A percentile compares a stretch with the other conserved stretches of the same genome.
Conservation (phyloP, 768 basidiomycete species). For the Phanerochaete carnosa region DNA sequence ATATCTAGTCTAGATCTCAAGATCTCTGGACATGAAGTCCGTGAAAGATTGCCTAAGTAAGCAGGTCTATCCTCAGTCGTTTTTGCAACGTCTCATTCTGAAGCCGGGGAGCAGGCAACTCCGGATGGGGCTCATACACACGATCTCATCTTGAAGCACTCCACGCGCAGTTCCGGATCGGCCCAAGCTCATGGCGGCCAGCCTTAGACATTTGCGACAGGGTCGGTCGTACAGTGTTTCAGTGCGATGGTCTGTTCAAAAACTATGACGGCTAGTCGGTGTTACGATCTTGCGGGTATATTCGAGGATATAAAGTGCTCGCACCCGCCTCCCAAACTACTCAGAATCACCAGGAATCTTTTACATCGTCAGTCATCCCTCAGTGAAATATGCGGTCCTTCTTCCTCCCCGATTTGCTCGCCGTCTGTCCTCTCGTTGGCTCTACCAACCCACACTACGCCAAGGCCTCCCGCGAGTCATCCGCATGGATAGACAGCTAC, state of each 20-base stretch:
- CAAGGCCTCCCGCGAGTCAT: constrained; percentile 54
- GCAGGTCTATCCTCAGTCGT: neutral
- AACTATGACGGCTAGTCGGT: neutral
- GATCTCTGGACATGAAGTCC: neutral
- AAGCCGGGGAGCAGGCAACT: neutral
- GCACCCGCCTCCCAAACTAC: neutral
- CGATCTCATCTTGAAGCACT: neutral
- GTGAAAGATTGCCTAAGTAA: neutral
- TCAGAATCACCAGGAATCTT: neutral
- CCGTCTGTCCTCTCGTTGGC: constrained; percentile 44
- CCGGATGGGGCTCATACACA: neutral
- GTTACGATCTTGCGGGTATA: neutral
- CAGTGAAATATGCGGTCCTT: constrained; percentile 27
- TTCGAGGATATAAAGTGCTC: neutral
- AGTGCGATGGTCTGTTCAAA: neutral
- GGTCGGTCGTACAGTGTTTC: neutral
- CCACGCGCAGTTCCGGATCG: neutral
- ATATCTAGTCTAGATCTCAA: constrained; percentile 4
- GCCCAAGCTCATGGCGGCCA: neutral
- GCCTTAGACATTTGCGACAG: neutral
- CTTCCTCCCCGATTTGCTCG: constrained; percentile 54
- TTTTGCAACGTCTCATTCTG: neutral
- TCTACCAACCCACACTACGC: constrained; percentile 58
- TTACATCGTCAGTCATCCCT: neutral
- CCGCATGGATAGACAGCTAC: constrained; percentile 64